Evolutionary conservation across 139 green algal species (phyloP), one percentile per base, ranked within the genome.

Genomic region (Volvox africanus): DNA sequence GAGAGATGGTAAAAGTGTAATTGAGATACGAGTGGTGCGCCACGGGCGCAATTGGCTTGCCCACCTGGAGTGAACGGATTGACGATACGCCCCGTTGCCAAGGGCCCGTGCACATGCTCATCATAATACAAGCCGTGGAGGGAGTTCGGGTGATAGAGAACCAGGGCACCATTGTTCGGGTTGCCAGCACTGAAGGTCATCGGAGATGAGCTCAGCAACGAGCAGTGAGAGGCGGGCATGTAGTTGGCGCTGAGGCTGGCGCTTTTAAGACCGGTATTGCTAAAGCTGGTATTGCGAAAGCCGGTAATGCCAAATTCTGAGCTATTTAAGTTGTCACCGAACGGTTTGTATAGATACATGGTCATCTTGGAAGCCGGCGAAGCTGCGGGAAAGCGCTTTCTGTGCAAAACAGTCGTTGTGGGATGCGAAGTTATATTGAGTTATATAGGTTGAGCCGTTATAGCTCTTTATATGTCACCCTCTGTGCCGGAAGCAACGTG

Each of bases 21-120:
- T 9, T 14, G 44, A 9, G 44, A 5, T 55, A 9, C 44, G 44
- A 55, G 44, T 55, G 44, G 44, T 55, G 9, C 9, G 44, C 44
- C 44, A 55, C 44, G 5, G 44, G 44, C 9, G 44, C 9, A 55
- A 9, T 9, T 55, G 44, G 44, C 65, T 32, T 36, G 0, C 50
- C n/a, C n/a, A 82, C 85, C 85, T 36, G 86, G 86, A n/a, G 86
- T 90, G 75, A 90, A 90, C 50, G 86, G 86, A 36, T 90, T 90
- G 30, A 3, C 1, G 1, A 65, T 14, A 14, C 61, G 55, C 21
- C 86, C 86, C 2, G 73, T 85, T 3, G 86, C 86, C 1, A 76
- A 85, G 55, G 86, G 86, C 0, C 86, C 86, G 61, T 90, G 73
- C 11, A 90, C 32, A 33, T 85, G 73, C 55, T 90, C 86, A 6